Base-by-base conservation (phyloP, 345 rosid genomes). In the Turnera subulata region DNA sequence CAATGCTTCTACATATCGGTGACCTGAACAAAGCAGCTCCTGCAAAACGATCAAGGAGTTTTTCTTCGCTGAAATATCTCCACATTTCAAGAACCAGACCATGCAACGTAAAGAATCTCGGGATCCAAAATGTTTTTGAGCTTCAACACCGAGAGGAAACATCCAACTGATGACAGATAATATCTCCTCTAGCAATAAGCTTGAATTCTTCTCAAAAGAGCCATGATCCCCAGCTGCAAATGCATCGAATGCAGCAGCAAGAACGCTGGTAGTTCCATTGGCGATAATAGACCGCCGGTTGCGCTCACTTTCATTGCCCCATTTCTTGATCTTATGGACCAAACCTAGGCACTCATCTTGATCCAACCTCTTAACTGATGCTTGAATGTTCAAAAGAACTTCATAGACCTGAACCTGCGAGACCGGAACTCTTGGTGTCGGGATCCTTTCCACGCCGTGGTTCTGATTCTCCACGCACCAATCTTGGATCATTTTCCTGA, bases 381-480 rank as follows among this genome's bases (percentile, higher is more conserved):
- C 73, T 0, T 32, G 58, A 13, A 82, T 23, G 5, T 44, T 23
- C 0, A 22, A 18, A 21, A 82, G 76, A 35, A 66, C 52, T 49
- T 73, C 70, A 0, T 64, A 52, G 39, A 76, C 74, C 47, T 82
- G 75, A 4, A 0, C 5, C 0, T 71, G 40, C 0, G 76, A 32
- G 14, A 82, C 60, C 0, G 87, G 91, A 64, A 80, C 74, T 12
- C 79, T 55, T 0, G 87, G 91, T 2, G 91, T 84, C 0, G 87
- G 87, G 43, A 84, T 76, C 54, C 87, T 63, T 29, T 81, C 73
- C 13, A 84, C 62, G 0, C 89, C 89, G 2, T 21, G 53, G 19
- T 26, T 56, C 4, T 49, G 55, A 35, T 84, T 82, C 67, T 64
- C 78, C 0, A 80, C 82, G 20, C 87, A 72, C 91, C 91, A 84